phyloP scores from a whole-genome alignment of 73 alveolate species.

The Uronychia binucleata region DNA sequence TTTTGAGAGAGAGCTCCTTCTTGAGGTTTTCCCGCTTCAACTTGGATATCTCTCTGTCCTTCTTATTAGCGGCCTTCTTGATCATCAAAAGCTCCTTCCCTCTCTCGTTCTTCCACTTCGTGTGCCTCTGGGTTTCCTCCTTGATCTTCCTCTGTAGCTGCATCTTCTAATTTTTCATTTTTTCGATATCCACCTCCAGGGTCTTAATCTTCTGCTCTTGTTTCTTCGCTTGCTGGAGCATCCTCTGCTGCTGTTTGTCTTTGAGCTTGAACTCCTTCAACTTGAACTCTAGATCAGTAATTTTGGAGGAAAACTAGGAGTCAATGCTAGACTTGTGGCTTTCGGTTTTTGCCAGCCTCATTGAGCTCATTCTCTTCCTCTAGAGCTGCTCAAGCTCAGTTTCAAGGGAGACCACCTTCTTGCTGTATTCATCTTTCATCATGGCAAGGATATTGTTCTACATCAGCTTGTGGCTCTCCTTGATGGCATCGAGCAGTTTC shows the following conservation, averaged over 20 bases:
- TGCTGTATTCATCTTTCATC: slow-evolving; percentile 60
- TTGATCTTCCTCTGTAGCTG: not conserved
- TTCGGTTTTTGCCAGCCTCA: slow-evolving; percentile 38
- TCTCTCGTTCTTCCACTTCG: slow-evolving; percentile 15
- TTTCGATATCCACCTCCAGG: slow-evolving; percentile 3
- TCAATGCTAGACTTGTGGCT: slow-evolving; percentile 6
- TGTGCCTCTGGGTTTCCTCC: slow-evolving; percentile 2
- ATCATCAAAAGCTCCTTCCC: slow-evolving; percentile 3
- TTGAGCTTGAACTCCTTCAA: slow-evolving; percentile 10
- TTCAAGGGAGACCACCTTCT: slow-evolving; percentile 61
- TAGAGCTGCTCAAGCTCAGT: slow-evolving; percentile 54
- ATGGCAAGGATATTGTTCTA: slow-evolving; percentile 34
- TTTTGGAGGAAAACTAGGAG: not conserved
- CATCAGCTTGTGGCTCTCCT: slow-evolving; percentile 47
- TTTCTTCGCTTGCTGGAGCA: slow-evolving; percentile 10
- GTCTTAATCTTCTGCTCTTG: slow-evolving; percentile 9
- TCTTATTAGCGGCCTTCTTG: slow-evolving; percentile 2
- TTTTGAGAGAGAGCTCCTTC: not conserved
- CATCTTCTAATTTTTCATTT: slow-evolving; percentile 10
- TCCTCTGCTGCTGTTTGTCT: slow-evolving; percentile 31
- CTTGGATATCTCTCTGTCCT: slow-evolving; percentile 23
- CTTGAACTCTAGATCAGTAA: slow-evolving; percentile 8
- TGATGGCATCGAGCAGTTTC: slow-evolving; percentile 47
- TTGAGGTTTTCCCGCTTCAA: slow-evolving; percentile 11
- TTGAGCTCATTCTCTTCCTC: slow-evolving; percentile 39